These are phyloP conservation scores for Beverwykella pulmonaria DNA, from an alignment of 495 filamentous ascomycete species.

Conservation along the genomic window DNA sequence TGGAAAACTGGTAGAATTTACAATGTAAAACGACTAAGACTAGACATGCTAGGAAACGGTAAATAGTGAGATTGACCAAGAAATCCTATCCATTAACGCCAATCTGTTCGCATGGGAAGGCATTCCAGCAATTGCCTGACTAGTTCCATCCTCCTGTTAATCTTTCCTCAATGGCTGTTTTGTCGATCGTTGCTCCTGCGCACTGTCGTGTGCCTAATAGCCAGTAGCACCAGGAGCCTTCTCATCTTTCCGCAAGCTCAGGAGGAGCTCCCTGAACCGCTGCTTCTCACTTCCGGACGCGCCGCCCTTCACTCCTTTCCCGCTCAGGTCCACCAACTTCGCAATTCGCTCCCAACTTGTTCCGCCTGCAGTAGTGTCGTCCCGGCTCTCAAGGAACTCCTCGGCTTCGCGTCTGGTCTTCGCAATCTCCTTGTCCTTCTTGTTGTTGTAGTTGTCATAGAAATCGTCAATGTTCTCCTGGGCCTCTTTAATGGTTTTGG, in stretches of 20 bases:
- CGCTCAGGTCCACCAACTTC: conserved; percentile 93
- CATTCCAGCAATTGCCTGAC: neutral
- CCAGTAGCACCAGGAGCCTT: conserved; percentile 85
- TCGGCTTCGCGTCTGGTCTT: conserved; percentile 91
- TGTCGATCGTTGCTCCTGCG: neutral
- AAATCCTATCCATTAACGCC: neutral
- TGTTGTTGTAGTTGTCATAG: conserved; percentile 98
- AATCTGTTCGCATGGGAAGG: neutral
- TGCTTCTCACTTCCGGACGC: conserved; percentile 88
- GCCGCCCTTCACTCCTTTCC: conserved; percentile 84
- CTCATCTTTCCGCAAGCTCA: conserved; percentile 88
- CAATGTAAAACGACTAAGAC: neutral
- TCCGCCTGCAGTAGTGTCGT: conserved; percentile 89
- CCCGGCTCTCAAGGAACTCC: conserved; percentile 82
- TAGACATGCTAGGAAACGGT: neutral
- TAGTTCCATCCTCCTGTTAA: neutral
- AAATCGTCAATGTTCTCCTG: conserved; percentile 94
- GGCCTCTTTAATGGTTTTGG: conserved; percentile 79
- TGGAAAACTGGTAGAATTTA: neutral
- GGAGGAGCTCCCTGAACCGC: conserved; percentile 87
- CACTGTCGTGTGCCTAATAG: conserved; percentile 46
- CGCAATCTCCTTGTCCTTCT: conserved; percentile 86
- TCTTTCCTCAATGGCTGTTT: neutral
- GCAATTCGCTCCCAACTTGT: conserved; percentile 99
- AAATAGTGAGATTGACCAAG: neutral